phyloP scores from a whole-genome alignment of 2,329 filamentous ascomycete species.

The Lachnum nothofagi region DNA sequence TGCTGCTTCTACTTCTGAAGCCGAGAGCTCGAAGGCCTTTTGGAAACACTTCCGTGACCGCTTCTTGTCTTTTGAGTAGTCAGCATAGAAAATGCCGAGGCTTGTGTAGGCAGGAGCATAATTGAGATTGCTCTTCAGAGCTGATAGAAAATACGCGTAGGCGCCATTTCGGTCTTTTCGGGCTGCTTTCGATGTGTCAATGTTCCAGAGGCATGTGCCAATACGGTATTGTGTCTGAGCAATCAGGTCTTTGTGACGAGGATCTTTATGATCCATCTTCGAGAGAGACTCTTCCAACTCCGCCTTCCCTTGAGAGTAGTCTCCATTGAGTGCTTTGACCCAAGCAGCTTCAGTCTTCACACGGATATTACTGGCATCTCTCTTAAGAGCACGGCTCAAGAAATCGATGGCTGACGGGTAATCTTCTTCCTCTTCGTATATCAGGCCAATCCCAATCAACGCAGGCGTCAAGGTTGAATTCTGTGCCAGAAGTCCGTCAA shows the following conservation, averaged over 20 bases:
- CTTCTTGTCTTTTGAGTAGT: constrained; percentile 82
- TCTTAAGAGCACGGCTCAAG: constrained; percentile 66
- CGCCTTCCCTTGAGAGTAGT: constrained; percentile 61
- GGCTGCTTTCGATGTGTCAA: constrained; percentile 67
- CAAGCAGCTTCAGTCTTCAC: constrained; percentile 85
- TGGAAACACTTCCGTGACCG: constrained; percentile 90
- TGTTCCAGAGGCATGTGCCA: constrained; percentile 80
- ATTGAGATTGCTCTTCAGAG: constrained; percentile 80
- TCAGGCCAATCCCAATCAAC: constrained; percentile 82
- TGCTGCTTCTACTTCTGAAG: constrained; percentile 79
- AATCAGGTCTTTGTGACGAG: constrained; percentile 63
- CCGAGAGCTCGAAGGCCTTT: constrained; percentile 88
- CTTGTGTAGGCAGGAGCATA: constrained; percentile 88
- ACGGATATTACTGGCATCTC: constrained; percentile 68
- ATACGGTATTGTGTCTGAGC: constrained; percentile 83
- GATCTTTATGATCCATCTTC: constrained; percentile 57
- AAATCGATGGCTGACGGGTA: constrained; percentile 78
- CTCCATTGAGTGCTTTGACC: constrained; percentile 79
- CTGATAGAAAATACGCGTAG: constrained; percentile 76
- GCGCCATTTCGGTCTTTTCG: constrained; percentile 76
- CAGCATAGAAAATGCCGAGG: constrained; percentile 83
- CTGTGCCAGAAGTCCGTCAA: constrained; percentile 72
- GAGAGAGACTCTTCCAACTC: constrained; percentile 68
- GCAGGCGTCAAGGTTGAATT: constrained; percentile 74
- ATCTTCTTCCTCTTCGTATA: constrained; percentile 89